Base-by-base conservation (phyloP, 768 basidiomycete genomes). In the Panaeolus cyanescens region DNA sequence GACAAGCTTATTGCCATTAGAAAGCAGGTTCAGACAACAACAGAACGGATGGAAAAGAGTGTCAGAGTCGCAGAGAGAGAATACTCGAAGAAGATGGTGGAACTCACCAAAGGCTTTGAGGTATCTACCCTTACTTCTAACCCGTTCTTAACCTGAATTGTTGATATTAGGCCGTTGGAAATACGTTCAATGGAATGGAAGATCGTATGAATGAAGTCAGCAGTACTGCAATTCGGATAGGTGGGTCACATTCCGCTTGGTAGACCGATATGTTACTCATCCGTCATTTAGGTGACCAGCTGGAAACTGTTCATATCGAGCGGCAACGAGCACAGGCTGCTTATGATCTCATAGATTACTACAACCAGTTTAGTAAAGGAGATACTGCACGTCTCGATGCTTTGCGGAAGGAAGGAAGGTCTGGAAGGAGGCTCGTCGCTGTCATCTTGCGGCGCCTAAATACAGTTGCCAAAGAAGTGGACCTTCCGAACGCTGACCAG, bases 261-360 rank as follows among this genome's bases (percentile, higher is more conserved):
- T 22, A 20, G 28, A 17, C 12, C 40, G 20, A 25, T 32, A 32
- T 34, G 5, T 31, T 60, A 56, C 58, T 31, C 59, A 63, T 53
- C 32, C 60, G 60, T 39, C 50, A 39, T 32, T 32, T 28, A 96
- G 95, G 95, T 40, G 96, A 99, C 76, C 95, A 99, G 73, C 84
- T 99, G 40, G 96, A 99, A 75, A 92, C 91, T 0, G 88, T 98
- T 17, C 95, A 97, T 71, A 85, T 94, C 58, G 92, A 96, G 64
- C 85, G 96, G 15, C 92, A 94, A 72, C 81, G 95, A 64, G 96
- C 96, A 2, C 93, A 96, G 69, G 96, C 96, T 6, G 95, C 97
- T 0, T 91, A 94, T 66, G 92, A 99, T 70, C 77, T 99, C 25
- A 91, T 99, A 54, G 90, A 95, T 65, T 96, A 90, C 72, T 98